Evolutionary conservation across 108 stramenopile species (phyloP), one percentile per base, ranked within the genome.

Genomic region (Cyclostephanos invisitatus): DNA sequence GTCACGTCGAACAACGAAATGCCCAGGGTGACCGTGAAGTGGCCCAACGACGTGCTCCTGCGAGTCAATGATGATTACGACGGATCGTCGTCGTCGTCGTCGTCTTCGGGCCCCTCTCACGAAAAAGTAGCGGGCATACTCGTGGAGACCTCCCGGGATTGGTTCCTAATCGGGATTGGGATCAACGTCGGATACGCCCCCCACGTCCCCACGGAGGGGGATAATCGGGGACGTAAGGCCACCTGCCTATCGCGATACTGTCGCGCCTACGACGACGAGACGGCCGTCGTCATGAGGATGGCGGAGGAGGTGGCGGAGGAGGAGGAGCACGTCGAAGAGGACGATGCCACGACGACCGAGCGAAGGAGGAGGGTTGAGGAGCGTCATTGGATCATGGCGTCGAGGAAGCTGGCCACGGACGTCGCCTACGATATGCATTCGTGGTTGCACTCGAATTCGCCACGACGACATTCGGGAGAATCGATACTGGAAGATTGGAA

Each of bases 1-100:
- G 25, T 32, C 11, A n/a, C n/a, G 25, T 18, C 46, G 27, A 38
- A 12, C 1, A 17, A 25, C 0, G n/a, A n/a, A n/a, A 59, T 56
- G 38, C 81, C 83, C 17, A 74, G 24, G 63, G 87, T 91, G 7
- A 85, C 89, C 8, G 83, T 96, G 49, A 97, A 97, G 72, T 97
- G 96, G 96, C 96, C 96, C 17, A 97, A 97, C 80, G 96, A 96
- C 80, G 96, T 97, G 11, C 77, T 97, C 15, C 75, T 96, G 17
- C 65, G 59, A 36, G 62, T 47, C 24, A 21, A 20, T 10, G 28
- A 18, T 27, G 28, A 91, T 87, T 64, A 79, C 87, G 60, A 75
- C 86, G 32, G 91, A 90, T 14, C 44, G 44, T 15, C 44, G 2
- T 32, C 32, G 32, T 32, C 25, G 62, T 93, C 57, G 92, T 93